A percentile compares a stretch with the other conserved stretches of the same genome.
Evolutionary conservation across 345 rosid genomes (phyloP).

Genomic region (Tarenaya hassleriana): DNA sequence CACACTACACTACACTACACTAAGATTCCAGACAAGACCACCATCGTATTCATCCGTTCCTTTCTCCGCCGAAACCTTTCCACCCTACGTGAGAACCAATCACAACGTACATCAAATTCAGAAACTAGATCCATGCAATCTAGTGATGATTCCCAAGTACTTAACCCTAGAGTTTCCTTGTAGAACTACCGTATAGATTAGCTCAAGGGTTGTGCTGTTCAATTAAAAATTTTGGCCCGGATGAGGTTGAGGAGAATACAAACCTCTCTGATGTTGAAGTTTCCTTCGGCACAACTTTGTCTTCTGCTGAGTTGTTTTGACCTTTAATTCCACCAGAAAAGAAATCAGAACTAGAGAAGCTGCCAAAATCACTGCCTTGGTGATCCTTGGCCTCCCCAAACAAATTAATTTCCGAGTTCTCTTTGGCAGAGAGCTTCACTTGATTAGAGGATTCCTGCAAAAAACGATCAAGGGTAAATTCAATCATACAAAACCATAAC

Average conservation of each 20-base stretch:
- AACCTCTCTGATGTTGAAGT: slow-evolving; percentile 45
- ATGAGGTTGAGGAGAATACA: slow-evolving; percentile 1
- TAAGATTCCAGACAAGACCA: too few relatives aligned
- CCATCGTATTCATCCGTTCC: too few relatives aligned
- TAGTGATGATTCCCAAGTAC: too few relatives aligned
- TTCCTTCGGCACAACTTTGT: slow-evolving; percentile 24
- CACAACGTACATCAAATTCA: too few relatives aligned
- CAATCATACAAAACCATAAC: not conserved
- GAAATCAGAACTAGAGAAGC: slow-evolving; percentile 32
- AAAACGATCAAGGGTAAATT: slow-evolving; percentile 32
- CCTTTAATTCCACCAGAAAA: slow-evolving; percentile 30
- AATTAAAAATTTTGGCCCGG: not conserved
- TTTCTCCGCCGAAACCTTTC: too few relatives aligned
- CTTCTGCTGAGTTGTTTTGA: slow-evolving; percentile 29
- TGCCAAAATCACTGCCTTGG: slow-evolving; percentile 33
- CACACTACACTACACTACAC: too few relatives aligned
- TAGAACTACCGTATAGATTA: slow-evolving; percentile 3
- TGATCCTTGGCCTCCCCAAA: slow-evolving; percentile 23
- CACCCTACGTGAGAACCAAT: too few relatives aligned
- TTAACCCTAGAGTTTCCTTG: not conserved
- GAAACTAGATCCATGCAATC: too few relatives aligned
- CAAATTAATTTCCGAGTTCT: slow-evolving; percentile 31
- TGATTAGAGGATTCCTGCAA: slow-evolving; percentile 25
- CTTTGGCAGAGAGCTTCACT: slow-evolving; percentile 27
- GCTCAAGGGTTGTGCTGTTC: not conserved